Percentiles rank a stretch among this genome's conserved stretches.
Conservation (phyloP, 192 early-diverging fungal genomes). For the Umbelopsis ramanniana region DNA sequence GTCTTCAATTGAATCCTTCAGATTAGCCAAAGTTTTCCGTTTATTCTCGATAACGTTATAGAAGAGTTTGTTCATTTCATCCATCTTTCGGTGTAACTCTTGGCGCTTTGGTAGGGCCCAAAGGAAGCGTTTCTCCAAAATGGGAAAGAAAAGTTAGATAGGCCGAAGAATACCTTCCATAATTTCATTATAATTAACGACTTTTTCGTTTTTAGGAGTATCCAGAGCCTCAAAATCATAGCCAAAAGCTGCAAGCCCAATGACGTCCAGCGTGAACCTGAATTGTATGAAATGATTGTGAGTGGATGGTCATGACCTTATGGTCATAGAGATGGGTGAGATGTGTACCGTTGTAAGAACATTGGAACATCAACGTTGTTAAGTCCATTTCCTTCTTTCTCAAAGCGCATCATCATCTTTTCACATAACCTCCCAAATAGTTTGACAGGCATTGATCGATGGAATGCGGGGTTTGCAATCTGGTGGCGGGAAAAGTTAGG, state of each 20-base stretch:
- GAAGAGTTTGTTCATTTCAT: constrained; percentile 23
- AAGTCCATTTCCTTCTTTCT: neutral
- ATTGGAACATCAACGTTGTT: neutral
- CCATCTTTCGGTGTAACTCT: neutral
- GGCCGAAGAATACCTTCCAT: neutral
- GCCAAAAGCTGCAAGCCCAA: constrained; percentile 38
- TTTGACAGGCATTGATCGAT: constrained; percentile 30
- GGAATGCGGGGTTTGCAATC: constrained; percentile 29
- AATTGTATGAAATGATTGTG: no score
- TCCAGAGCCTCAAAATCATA: constrained; percentile 33
- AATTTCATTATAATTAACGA: constrained; percentile 11
- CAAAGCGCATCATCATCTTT: neutral
- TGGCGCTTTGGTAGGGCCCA: constrained; percentile 26
- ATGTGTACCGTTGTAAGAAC: neutral
- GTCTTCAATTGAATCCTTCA: constrained; percentile 15
- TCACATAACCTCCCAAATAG: constrained; percentile 26
- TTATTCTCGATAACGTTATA: constrained; percentile 32
- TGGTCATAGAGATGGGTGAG: no score
- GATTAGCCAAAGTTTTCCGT: neutral
- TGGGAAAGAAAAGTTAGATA: constrained; percentile 19
- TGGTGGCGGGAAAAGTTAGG: no score
- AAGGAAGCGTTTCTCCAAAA: constrained; percentile 15
- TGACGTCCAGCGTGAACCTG: constrained; percentile 34
- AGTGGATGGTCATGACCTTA: no score
- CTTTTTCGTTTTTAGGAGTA: constrained; percentile 15